A percentile compares a stretch with the other conserved stretches of the same genome.
Conservation (phyloP, 2,329 filamentous ascomycete genomes). For the Colletotrichum paranaense region DNA sequence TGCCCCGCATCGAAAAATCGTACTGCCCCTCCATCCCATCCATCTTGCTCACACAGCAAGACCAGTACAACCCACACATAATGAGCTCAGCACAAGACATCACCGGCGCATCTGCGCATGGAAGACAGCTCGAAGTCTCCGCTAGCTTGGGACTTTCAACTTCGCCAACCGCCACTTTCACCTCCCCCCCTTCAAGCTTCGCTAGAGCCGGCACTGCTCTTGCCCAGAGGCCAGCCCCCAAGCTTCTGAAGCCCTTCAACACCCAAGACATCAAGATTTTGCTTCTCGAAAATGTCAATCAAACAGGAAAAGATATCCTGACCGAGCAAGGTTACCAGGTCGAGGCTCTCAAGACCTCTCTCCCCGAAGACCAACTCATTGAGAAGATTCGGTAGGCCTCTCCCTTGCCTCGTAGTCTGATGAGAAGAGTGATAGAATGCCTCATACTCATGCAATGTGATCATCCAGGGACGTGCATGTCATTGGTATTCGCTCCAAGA, state of each 20-base stretch:
- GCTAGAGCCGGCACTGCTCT: conserved; percentile 52
- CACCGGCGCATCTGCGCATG: conserved; percentile 45
- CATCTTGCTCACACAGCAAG: background rate
- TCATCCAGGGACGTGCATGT: conserved; percentile 86
- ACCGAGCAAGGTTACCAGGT: conserved; percentile 93
- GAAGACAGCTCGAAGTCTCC: conserved; percentile 54
- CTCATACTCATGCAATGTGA: conserved; percentile 36
- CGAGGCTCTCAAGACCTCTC: conserved; percentile 86
- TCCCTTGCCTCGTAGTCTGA: background rate
- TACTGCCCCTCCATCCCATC: conserved; percentile 18
- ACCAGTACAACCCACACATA: conserved; percentile 20
- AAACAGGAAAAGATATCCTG: conserved; percentile 87
- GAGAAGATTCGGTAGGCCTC: conserved; percentile 88
- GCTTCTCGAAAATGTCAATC: conserved; percentile 94
- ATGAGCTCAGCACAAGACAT: conserved; percentile 65
- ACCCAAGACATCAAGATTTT: conserved; percentile 97
- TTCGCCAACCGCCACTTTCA: conserved; percentile 80
- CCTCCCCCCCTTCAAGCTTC: conserved; percentile 77
- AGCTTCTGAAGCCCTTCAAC: conserved; percentile 94
- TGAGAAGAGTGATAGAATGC: background rate
- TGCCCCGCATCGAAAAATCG: conserved; percentile 22
- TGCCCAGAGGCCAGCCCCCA: conserved; percentile 61
- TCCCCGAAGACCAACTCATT: conserved; percentile 93
- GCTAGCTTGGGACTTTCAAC: conserved; percentile 76
- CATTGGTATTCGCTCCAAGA: conserved; percentile 98